Evolutionary conservation across 179 eudicot species (phyloP).

Genomic region (Beta lomatogona): DNA sequence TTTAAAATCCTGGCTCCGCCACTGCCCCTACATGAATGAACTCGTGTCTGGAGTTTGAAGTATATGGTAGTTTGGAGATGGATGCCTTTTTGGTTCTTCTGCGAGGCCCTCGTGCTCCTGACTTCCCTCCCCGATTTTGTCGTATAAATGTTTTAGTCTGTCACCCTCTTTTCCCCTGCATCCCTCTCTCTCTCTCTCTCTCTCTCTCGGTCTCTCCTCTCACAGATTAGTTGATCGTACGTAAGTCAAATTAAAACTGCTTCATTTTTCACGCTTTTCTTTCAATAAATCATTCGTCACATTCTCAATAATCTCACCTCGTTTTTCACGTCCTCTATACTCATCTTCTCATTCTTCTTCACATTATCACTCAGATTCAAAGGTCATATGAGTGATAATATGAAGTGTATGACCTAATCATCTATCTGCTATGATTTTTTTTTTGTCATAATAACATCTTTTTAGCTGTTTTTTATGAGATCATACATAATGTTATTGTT

Average conservation of each 20-base stretch:
- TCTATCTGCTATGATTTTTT: neutral
- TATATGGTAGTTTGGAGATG: no score
- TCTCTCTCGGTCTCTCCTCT: no score
- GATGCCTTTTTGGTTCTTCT: no score
- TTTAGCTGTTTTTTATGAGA: neutral
- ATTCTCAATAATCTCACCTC: neutral
- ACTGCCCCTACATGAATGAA: no score
- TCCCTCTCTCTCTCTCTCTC: neutral
- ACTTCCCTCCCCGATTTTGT: neutral
- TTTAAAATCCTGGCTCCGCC: no score
- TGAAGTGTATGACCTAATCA: neutral
- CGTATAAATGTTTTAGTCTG: neutral
- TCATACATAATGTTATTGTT: neutral
- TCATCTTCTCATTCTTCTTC: neutral
- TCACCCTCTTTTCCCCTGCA: neutral
- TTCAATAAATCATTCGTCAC: neutral
- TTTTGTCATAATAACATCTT: neutral
- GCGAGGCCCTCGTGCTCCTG: conserved; percentile 8
- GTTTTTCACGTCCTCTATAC: neutral
- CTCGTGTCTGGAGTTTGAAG: no score
- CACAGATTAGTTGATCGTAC: neutral
- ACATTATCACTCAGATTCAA: no score
- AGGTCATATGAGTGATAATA: neutral
- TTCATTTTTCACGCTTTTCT: neutral
- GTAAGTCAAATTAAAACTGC: neutral